Conservation (phyloP, 352 stramenopile species). For the Pythium grandisporangium region DNA sequence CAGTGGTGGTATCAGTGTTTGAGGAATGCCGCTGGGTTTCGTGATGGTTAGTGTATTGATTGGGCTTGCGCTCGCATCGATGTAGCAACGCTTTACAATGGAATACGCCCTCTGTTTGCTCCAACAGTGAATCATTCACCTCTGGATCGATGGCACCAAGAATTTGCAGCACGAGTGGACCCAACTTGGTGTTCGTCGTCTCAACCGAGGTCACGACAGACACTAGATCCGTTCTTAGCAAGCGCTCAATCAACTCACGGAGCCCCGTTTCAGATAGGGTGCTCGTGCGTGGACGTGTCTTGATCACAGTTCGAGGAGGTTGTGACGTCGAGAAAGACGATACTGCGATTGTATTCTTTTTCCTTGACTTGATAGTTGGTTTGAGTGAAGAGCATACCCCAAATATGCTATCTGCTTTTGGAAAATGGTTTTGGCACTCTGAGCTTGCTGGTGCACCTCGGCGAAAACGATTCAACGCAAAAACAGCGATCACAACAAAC, state of each 20-base stretch:
- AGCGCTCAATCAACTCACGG: conserved; percentile 22
- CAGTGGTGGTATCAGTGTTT: too few relatives aligned
- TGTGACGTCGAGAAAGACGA: conserved; percentile 7
- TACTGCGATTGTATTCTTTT: conserved; percentile 9
- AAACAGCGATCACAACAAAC: conserved; percentile 44
- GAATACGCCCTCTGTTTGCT: conserved; percentile 32
- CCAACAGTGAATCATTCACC: conserved; percentile 23
- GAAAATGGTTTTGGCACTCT: too few relatives aligned
- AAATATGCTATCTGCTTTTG: conserved; percentile 13
- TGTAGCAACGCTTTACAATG: conserved; percentile 47
- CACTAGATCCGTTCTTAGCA: conserved; percentile 23
- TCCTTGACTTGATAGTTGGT: conserved; percentile 1
- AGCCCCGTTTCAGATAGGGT: conserved; percentile 23
- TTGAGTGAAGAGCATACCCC: conserved; percentile 34
- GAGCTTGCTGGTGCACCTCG: conserved; percentile 10
- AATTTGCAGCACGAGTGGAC: conserved; percentile 15
- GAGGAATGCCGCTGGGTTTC: too few relatives aligned
- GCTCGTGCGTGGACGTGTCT: conserved; percentile 22
- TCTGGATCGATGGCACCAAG: conserved; percentile 30
- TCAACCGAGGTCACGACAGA: conserved; percentile 8
- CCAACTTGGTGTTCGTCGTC: background rate
- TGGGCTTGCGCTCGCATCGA: too few relatives aligned
- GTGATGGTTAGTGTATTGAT: too few relatives aligned
- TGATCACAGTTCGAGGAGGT: conserved; percentile 26
- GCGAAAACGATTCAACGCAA: conserved; percentile 57